Conservation (phyloP, 1,284 basidiomycete genomes). For the Sporisorium graminicola region DNA sequence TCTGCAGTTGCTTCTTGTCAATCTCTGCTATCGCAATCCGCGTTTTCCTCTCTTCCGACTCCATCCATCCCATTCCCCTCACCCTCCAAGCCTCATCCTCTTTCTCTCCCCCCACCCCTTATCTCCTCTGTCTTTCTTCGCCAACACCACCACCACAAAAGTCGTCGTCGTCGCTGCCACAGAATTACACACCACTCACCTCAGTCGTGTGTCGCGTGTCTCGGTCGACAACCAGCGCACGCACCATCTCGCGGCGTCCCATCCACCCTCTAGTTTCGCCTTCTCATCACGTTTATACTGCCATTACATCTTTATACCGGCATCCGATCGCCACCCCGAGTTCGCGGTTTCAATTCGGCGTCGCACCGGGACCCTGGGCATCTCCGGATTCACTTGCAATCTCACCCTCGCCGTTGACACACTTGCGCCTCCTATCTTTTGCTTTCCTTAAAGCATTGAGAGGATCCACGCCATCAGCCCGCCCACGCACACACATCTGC, state of each 20-base stretch:
- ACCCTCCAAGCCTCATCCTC: background rate
- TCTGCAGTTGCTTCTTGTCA: background rate
- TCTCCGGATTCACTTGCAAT: background rate
- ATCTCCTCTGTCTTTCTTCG: background rate
- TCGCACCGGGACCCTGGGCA: background rate
- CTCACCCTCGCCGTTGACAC: background rate
- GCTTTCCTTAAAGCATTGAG: background rate
- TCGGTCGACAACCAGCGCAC: constrained; percentile 2
- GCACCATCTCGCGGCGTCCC: constrained; percentile 1
- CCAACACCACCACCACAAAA: constrained; percentile 1
- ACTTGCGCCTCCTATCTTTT: background rate
- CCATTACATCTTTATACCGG: background rate
- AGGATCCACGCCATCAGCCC: background rate
- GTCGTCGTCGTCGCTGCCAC: constrained; percentile 10
- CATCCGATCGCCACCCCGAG: background rate
- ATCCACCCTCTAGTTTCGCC: constrained; percentile 16
- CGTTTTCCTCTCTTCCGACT: background rate
- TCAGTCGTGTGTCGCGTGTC: background rate
- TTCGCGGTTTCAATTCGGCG: background rate
- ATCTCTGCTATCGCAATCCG: background rate
- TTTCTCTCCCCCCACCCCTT: background rate
- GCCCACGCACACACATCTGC: background rate
- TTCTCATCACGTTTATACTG: background rate
- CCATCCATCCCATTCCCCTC: constrained; percentile 2
- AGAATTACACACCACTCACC: background rate